phyloP scores from a whole-genome alignment of 108 stramenopile genomes.

The Aurantiochytrium sp. region DNA sequence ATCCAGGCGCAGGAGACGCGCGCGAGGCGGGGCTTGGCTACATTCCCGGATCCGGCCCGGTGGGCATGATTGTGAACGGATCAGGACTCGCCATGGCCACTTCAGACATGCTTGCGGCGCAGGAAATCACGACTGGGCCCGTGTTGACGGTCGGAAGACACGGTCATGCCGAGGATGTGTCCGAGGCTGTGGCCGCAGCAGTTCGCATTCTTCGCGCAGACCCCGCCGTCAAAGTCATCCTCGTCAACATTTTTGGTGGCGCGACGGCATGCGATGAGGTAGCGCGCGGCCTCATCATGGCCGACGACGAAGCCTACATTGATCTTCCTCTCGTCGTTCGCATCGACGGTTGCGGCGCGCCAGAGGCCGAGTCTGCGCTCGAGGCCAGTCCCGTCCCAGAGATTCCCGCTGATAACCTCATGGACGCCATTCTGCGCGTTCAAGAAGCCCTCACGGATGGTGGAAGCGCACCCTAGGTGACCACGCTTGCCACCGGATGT shows the following conservation, averaged over 20 bases:
- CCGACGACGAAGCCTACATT: slow-evolving; percentile 60
- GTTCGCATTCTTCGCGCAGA: slow-evolving; percentile 53
- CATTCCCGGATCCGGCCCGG: slow-evolving; percentile 69
- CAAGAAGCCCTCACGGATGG: background rate
- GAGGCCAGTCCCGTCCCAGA: slow-evolving; percentile 58
- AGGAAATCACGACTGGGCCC: slow-evolving; percentile 69
- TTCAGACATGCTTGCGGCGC: slow-evolving; percentile 73
- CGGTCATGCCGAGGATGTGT: slow-evolving; percentile 37
- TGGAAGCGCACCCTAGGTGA: too few species aligned
- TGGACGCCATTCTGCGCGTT: slow-evolving; percentile 15
- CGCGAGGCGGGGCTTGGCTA: slow-evolving; percentile 65
- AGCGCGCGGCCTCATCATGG: slow-evolving; percentile 64
- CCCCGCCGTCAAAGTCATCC: slow-evolving; percentile 55
- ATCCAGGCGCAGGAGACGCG: slow-evolving; percentile 71
- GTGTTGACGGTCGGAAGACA: slow-evolving; percentile 70
- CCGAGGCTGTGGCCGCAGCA: slow-evolving; percentile 32
- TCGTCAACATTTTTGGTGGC: slow-evolving; percentile 79
- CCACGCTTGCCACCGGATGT: too few species aligned
- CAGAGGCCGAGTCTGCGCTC: slow-evolving; percentile 56
- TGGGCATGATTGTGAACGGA: slow-evolving; percentile 82
- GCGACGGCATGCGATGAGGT: slow-evolving; percentile 74
- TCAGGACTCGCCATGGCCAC: slow-evolving; percentile 79
- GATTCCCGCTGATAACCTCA: slow-evolving; percentile 59
- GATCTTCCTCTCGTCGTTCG: slow-evolving; percentile 70
- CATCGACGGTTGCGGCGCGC: slow-evolving; percentile 68